phyloP scores from a whole-genome alignment of 768 basidiomycete genomes.

The Mycena belliarum region DNA sequence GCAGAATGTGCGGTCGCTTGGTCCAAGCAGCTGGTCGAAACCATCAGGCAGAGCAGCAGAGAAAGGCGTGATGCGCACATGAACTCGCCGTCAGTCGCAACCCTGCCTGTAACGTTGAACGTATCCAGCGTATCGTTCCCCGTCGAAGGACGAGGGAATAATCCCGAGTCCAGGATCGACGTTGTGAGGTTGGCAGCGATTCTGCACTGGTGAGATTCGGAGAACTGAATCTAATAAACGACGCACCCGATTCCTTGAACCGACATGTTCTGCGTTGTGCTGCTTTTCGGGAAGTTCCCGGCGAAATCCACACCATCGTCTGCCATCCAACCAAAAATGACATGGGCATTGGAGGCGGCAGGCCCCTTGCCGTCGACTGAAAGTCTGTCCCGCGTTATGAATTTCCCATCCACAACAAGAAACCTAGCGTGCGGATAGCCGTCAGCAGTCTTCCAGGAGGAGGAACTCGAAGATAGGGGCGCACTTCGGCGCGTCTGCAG shows the following conservation, averaged over 20 bases:
- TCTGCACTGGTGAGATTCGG: not conserved
- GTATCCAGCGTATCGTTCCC: slow-evolving; percentile 39
- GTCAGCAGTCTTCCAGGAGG: not conserved
- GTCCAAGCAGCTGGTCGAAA: slow-evolving; percentile 37
- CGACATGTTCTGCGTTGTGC: slow-evolving; percentile 17
- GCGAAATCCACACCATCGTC: slow-evolving; percentile 52
- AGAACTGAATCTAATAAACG: not conserved
- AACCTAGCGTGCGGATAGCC: slow-evolving; percentile 25
- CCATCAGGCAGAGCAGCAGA: not conserved
- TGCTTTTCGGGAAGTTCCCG: slow-evolving; percentile 32
- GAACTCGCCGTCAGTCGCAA: slow-evolving; percentile 48
- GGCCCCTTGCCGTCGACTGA: slow-evolving; percentile 40
- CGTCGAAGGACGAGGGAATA: slow-evolving; percentile 42
- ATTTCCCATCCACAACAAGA: slow-evolving; percentile 50
- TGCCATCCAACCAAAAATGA: slow-evolving; percentile 52
- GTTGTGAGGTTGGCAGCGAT: slow-evolving; percentile 22
- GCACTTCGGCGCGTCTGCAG: slow-evolving; percentile 31
- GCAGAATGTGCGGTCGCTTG: slow-evolving; percentile 50
- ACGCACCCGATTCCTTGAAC: slow-evolving; percentile 20
- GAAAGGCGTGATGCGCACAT: slow-evolving; percentile 14
- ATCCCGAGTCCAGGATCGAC: slow-evolving; percentile 26
- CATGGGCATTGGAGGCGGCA: slow-evolving; percentile 40
- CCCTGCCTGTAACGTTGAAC: slow-evolving; percentile 47
- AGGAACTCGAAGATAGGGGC: not conserved
- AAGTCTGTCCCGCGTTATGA: slow-evolving; percentile 39